Conservation (phyloP, 2,329 filamentous ascomycete species). For the Xylariaceae sp. region DNA sequence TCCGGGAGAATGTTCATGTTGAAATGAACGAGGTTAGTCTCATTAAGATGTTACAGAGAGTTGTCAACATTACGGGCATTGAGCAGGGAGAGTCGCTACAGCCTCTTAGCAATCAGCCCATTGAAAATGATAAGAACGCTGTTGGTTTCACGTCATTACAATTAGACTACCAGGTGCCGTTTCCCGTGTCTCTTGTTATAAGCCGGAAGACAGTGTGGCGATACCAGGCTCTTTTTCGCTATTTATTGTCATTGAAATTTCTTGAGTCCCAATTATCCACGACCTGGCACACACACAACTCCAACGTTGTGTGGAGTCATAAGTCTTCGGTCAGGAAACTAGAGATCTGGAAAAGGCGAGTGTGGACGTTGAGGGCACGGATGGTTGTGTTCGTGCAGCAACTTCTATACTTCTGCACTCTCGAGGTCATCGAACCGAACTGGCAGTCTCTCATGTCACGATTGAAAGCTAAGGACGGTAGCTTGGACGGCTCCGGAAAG, state of each 20-base stretch:
- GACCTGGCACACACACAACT: conserved; percentile 86
- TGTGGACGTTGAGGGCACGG: conserved; percentile 83
- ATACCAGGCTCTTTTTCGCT: conserved; percentile 93
- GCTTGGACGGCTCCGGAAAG: conserved; percentile 36
- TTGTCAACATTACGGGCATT: conserved; percentile 93
- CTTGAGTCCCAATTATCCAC: conserved; percentile 80
- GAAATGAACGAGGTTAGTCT: conserved; percentile 93
- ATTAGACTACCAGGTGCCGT: conserved; percentile 89
- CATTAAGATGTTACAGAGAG: conserved; percentile 89
- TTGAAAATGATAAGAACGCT: conserved; percentile 81
- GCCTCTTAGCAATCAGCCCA: conserved; percentile 59
- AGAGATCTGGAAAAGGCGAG: conserved; percentile 87
- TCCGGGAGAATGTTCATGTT: conserved; percentile 97
- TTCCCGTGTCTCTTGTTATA: conserved; percentile 91
- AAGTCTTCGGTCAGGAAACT: conserved; percentile 66
- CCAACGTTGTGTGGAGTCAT: conserved; percentile 75
- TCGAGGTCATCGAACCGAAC: conserved; percentile 96
- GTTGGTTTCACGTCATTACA: conserved; percentile 88
- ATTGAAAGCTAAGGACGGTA: conserved; percentile 57
- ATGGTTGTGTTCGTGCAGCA: conserved; percentile 99
- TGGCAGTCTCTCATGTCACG: conserved; percentile 93
- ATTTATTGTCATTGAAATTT: conserved; percentile 82
- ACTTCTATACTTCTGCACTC: conserved; percentile 91
- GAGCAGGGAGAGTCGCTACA: conserved; percentile 82
- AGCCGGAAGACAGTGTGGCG: conserved; percentile 94